phyloP scores from a whole-genome alignment of 2,329 filamentous ascomycete genomes.

The Blumeria graminis region DNA sequence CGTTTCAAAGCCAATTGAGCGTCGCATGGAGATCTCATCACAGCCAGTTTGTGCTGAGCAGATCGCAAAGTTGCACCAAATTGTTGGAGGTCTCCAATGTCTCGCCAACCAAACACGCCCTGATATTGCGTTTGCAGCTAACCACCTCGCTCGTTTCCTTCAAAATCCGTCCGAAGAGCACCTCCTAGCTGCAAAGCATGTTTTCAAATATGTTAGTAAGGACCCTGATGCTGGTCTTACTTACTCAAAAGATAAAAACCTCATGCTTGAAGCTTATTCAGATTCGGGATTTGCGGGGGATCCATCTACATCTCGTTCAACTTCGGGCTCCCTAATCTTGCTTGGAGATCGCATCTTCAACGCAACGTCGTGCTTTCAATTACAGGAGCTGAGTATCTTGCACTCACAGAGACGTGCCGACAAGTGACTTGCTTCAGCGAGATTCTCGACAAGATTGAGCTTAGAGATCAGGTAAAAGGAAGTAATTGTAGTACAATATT shows the following conservation, averaged over 20 bases:
- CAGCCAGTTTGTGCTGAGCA: background rate
- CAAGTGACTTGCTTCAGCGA: background rate
- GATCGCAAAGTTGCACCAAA: background rate
- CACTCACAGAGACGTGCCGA: conserved; percentile 2
- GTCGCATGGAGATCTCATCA: background rate
- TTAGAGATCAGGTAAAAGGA: background rate
- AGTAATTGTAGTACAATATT: background rate
- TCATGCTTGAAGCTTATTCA: background rate
- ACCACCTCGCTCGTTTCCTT: background rate
- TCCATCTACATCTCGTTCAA: background rate
- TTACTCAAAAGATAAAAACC: background rate
- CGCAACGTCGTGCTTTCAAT: background rate
- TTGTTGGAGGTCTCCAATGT: background rate
- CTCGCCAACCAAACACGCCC: background rate
- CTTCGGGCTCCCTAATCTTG: background rate
- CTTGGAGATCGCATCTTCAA: background rate
- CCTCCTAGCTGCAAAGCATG: background rate
- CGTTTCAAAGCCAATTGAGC: background rate
- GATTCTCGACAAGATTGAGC: background rate
- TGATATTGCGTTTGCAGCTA: background rate
- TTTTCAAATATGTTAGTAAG: background rate
- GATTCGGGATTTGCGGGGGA: background rate
- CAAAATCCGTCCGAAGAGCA: background rate
- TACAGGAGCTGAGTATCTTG: background rate
- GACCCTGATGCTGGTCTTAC: background rate